Base-by-base conservation (phyloP, 106 monocot species). In the Triglochin maritima region DNA sequence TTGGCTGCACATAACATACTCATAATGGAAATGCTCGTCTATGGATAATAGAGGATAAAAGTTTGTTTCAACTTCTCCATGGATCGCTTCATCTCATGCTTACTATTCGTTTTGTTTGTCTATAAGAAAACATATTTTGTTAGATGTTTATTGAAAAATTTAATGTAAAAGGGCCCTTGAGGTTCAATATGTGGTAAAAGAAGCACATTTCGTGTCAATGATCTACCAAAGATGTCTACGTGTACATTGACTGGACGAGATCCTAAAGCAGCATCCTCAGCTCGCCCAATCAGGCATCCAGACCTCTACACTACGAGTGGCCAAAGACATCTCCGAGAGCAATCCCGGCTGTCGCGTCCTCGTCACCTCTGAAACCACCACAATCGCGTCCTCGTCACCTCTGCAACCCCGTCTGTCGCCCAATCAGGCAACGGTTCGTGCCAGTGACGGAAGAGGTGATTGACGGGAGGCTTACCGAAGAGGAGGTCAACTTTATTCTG, bases 261-360 rank as follows among this genome's bases (percentile, higher is more conserved):
- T 93, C 51, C 66, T 93, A 2, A 59, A 79, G 13, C 79, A 84
- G 70, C 80, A 84, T 80, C 93, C 93, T 9, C 79, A 86, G 68
- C 86, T 89, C 2, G 73, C 77, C 0, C 61, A 42, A 2, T 81
- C 85, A 62, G 92, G 88, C 62, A 14, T 65, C 3, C 83, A 88
- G 4, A 93, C 88, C 13, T 43, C 88, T 42, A 78, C 60, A 61
- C 93, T 94, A 58, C 86, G 93, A 10, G 78, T 84, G 2, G 93
- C 86, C 71, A 94, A 94, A 57, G 93, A 94, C 77, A 65, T 94
- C 17, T 84, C 84, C 10, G 93, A 94, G 79, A 89, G 83, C 77
- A 94, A 94, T 78, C 84, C 81, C 4, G 93, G 89, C 1, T 79
- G 84, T 76, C 93, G 93, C 41, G 82, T 89, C 11, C 72, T 94